Evolutionary conservation across 345 rosid genomes (phyloP), one percentile per base, ranked within the genome.

Genomic region (Salix udensis): DNA sequence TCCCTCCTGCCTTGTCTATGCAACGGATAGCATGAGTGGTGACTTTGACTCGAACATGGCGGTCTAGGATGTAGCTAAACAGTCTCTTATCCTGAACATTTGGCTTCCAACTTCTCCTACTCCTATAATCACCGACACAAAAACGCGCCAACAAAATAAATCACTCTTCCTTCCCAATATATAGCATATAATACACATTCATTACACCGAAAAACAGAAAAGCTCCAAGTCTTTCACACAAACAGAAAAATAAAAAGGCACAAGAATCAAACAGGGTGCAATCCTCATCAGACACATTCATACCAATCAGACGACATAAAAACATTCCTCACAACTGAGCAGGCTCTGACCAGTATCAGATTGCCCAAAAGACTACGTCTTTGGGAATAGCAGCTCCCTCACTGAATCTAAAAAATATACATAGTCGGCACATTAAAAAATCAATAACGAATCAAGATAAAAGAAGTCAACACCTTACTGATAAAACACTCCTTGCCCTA

Each of bases 1-100:
- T 87, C 26, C 99, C 99, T 65, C 97, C 99, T 60, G 91, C 98
- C 85, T 93, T 96, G 86, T 96, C 99, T 23, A 96, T 90, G 93
- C 97, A 96, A 46, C 99, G 98, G 18, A 93, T 89, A 36, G 99
- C 97, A 55, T 96, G 97, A 16, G 89, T 92, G 0, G 99, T 93
- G 64, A 96, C 94, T 83, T 96, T 92, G n/a, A 93, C 89, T 74
- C 89, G 89, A 77, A 96, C 90, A 76, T 96, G 98, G 2, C 95
- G 96, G 77, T 93, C 97, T 18, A 91, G 81, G 77, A 93, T 89
- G 86, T 92, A 96, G 82, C 98, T 96, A 77, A 96, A 96, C 70
- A 96, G 87, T 71, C 98, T 81, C 85, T 96, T 96, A 73, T 92
- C 92, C 79, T 96, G 97, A 21, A 91, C 94, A 76, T 96, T 96